These are phyloP conservation scores for Diaporthe aspalathi DNA, from an alignment of 2,329 filamentous ascomycete species.

Conservation along the genomic window DNA sequence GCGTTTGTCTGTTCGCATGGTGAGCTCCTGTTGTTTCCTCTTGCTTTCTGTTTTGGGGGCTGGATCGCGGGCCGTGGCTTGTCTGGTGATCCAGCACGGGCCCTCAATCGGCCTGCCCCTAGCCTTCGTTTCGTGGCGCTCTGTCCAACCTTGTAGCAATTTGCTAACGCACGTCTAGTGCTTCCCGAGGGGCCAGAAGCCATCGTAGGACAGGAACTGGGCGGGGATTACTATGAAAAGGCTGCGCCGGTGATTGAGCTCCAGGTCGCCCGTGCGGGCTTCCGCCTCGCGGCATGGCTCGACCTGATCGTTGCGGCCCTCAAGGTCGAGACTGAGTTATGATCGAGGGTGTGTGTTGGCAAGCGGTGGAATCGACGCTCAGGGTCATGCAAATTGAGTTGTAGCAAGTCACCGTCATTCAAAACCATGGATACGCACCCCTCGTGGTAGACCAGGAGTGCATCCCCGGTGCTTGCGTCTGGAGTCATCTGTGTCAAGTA, in stretches of 20 bases:
- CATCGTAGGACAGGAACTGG: conserved; percentile 70
- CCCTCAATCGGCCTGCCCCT: neutral
- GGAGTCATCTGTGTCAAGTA: neutral
- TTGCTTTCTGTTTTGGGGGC: neutral
- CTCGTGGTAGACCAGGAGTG: neutral
- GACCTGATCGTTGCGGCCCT: conserved; percentile 66
- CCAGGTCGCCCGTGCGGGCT: conserved; percentile 76
- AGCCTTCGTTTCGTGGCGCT: conserved; percentile 2
- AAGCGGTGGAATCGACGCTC: neutral
- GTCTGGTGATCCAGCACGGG: neutral
- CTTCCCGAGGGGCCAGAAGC: conserved; percentile 70
- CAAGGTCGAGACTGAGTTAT: conserved; percentile 48
- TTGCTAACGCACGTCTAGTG: conserved; percentile 54
- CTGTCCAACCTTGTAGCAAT: conserved; percentile 30
- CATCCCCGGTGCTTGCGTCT: neutral
- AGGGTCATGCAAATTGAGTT: neutral
- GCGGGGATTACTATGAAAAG: conserved; percentile 71
- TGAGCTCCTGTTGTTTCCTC: conserved; percentile 49
- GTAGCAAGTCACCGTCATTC: neutral
- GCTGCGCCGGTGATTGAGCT: conserved; percentile 74
- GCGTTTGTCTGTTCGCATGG: conserved; percentile 70
- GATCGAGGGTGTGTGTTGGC: conserved; percentile 32
- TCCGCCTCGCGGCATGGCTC: conserved; percentile 75
- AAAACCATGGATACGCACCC: neutral
- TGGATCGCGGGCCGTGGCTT: neutral